Percentiles rank a stretch among this genome's conserved stretches.
Evolutionary conservation across 164 flowering plant species (phyloP).

Genomic region (Litsea cubeba): DNA sequence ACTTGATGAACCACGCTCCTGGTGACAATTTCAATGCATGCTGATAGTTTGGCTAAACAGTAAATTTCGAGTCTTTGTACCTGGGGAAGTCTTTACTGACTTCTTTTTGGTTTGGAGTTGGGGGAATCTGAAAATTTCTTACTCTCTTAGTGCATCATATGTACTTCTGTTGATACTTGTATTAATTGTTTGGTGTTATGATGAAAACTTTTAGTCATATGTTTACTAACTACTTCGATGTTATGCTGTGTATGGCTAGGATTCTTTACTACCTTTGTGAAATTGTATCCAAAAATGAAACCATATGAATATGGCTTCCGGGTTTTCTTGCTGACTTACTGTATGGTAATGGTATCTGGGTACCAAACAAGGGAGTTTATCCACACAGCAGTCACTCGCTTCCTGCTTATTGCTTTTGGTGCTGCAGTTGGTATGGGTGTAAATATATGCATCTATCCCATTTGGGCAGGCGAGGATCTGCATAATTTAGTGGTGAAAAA

Average conservation of each 20-base stretch:
- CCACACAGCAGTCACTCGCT: slow-evolving; percentile 55
- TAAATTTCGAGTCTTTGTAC: no score
- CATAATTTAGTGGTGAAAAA: slow-evolving; percentile 82
- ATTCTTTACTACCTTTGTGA: slow-evolving; percentile 48
- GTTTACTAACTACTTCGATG: neutral
- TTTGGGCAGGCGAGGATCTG: slow-evolving; percentile 92
- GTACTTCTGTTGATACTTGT: neutral
- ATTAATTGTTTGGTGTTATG: neutral
- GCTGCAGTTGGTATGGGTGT: slow-evolving; percentile 57
- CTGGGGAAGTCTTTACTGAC: no score
- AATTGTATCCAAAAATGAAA: slow-evolving; percentile 74
- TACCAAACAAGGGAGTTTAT: slow-evolving; percentile 49
- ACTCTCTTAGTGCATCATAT: neutral
- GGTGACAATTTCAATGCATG: no score
- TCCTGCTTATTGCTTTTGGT: slow-evolving; percentile 69
- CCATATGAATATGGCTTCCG: slow-evolving; percentile 86
- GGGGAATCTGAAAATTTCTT: neutral
- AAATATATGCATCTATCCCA: slow-evolving; percentile 73
- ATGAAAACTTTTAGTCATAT: no score
- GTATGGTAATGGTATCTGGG: slow-evolving; percentile 74
- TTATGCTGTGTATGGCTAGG: slow-evolving; percentile 24
- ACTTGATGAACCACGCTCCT: no score
- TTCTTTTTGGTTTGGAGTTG: neutral
- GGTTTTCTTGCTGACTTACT: slow-evolving; percentile 78
- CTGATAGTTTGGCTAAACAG: no score